Evolutionary conservation across 2,329 filamentous ascomycete species (phyloP).

Genomic region (Neoascochyta sp.): DNA sequence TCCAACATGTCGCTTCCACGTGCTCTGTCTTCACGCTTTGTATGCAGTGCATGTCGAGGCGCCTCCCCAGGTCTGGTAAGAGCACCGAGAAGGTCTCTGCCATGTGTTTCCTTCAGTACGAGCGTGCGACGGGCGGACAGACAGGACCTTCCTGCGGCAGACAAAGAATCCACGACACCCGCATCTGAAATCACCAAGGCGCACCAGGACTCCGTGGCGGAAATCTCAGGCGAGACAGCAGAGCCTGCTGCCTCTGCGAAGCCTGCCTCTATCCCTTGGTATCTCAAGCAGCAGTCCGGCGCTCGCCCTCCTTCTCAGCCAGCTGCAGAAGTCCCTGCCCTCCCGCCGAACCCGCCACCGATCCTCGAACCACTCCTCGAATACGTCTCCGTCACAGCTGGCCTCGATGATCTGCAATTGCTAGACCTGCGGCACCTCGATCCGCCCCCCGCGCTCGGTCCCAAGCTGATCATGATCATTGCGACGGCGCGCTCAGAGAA

Average conservation of each 20-base stretch:
- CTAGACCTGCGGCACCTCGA: conserved; percentile 82
- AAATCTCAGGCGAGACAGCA: conserved; percentile 4
- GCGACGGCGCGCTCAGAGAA: conserved; percentile 88
- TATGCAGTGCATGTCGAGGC: conserved; percentile 23
- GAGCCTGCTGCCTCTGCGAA: conserved; percentile 5
- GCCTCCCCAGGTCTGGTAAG: too few species aligned
- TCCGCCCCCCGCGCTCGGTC: conserved; percentile 80
- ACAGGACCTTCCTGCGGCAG: conserved; percentile 6
- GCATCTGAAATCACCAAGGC: conserved; percentile 1
- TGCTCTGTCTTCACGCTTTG: conserved; percentile 15
- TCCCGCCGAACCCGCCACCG: conserved; percentile 66
- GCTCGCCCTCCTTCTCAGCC: conserved; percentile 41
- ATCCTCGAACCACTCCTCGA: conserved; percentile 70
- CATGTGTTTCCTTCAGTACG: conserved; percentile 24
- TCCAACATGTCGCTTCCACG: conserved; percentile 23
- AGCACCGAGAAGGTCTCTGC: conserved; percentile 12
- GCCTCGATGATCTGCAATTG: conserved; percentile 74
- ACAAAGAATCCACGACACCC: neutral
- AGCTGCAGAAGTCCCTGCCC: conserved; percentile 57
- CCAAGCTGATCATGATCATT: conserved; percentile 88
- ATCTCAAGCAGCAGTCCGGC: conserved; percentile 58
- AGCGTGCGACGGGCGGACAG: conserved; percentile 12
- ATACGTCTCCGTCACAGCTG: conserved; percentile 78
- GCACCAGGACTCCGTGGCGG: neutral
- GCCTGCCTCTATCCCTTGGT: conserved; percentile 64